Evolutionary conservation across 768 basidiomycete species (phyloP).

Genomic region (Lentinula sp.): DNA sequence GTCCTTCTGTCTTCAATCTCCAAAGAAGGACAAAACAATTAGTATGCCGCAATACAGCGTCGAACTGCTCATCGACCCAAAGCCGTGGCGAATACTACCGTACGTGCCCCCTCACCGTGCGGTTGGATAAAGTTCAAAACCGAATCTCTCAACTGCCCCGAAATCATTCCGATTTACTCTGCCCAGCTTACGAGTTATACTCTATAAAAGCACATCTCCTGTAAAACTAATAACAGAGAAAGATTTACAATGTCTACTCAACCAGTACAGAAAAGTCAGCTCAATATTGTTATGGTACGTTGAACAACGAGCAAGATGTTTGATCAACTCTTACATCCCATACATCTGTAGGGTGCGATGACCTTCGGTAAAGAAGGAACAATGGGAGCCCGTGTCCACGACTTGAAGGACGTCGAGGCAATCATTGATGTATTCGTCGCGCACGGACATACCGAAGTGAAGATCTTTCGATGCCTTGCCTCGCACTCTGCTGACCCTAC

Average conservation of each 20-base stretch:
- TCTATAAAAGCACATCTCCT: too few relatives aligned
- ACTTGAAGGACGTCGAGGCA: constrained; percentile 9
- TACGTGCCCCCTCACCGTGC: too few relatives aligned
- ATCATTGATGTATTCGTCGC: constrained; percentile 40
- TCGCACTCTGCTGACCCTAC: neutral
- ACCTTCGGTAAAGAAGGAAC: constrained; percentile 9
- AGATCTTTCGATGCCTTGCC: neutral
- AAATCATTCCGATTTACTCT: too few relatives aligned
- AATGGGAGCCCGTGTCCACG: constrained; percentile 7
- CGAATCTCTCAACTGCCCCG: too few relatives aligned
- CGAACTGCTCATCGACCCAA: too few relatives aligned
- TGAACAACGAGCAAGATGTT: neutral
- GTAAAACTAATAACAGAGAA: too few relatives aligned
- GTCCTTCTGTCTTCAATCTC: too few relatives aligned
- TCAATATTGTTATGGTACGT: constrained; percentile 11
- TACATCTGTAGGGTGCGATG: constrained; percentile 10
- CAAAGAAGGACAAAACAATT: too few relatives aligned
- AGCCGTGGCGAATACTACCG: too few relatives aligned
- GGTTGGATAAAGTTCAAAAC: too few relatives aligned
- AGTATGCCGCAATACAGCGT: too few relatives aligned
- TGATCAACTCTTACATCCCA: neutral
- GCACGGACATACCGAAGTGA: constrained; percentile 39
- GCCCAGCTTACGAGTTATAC: too few relatives aligned
- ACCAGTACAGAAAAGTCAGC: constrained; percentile 10
- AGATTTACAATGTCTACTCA: constrained; percentile 1